A percentile compares a stretch with the other conserved stretches of the same genome.
Evolutionary conservation across 2,329 filamentous ascomycete genomes (phyloP).

Genomic region (Blastomyces silverae): DNA sequence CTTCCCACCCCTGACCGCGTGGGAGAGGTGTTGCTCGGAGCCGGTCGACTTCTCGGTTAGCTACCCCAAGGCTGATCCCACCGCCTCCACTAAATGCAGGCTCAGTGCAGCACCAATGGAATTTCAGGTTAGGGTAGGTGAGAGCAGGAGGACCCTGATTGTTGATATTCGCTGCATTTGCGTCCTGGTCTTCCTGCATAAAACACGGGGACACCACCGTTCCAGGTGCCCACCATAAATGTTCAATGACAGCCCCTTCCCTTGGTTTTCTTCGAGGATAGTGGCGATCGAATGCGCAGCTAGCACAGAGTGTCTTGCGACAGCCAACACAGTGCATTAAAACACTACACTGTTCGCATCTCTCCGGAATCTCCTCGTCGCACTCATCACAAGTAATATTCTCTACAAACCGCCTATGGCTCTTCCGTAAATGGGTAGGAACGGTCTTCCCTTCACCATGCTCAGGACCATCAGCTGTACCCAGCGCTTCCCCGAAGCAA

Average conservation of each 20-base stretch:
- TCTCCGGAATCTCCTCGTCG: conserved; percentile 47
- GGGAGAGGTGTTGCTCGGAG: conserved; percentile 53
- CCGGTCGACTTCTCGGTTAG: conserved; percentile 49
- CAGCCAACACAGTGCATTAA: conserved; percentile 57
- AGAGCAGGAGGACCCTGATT: conserved; percentile 32
- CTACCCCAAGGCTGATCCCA: conserved; percentile 52
- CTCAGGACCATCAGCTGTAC: conserved; percentile 42
- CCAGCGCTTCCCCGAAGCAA: conserved; percentile 50
- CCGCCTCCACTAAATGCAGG: conserved; percentile 55
- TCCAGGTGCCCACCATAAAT: conserved; percentile 56
- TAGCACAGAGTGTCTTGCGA: conserved; percentile 54
- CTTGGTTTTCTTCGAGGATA: conserved; percentile 40
- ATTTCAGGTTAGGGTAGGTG: conserved; percentile 47
- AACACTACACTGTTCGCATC: conserved; percentile 56
- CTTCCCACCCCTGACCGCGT: conserved; percentile 49
- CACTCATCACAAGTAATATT: conserved; percentile 51
- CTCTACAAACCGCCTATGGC: conserved; percentile 49
- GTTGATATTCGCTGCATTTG: conserved; percentile 20
- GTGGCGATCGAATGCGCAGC: conserved; percentile 52
- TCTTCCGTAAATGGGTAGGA: conserved; percentile 49
- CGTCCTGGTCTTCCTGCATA: conserved; percentile 48
- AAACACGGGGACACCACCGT: conserved; percentile 50
- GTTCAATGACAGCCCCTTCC: conserved; percentile 26
- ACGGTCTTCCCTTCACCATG: conserved; percentile 49
- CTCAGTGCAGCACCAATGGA: conserved; percentile 56